Percentiles rank a stretch among this genome's conserved stretches.
Evolutionary conservation across 1,284 basidiomycete genomes (phyloP).

Genomic region (Amylostereum chailletii): DNA sequence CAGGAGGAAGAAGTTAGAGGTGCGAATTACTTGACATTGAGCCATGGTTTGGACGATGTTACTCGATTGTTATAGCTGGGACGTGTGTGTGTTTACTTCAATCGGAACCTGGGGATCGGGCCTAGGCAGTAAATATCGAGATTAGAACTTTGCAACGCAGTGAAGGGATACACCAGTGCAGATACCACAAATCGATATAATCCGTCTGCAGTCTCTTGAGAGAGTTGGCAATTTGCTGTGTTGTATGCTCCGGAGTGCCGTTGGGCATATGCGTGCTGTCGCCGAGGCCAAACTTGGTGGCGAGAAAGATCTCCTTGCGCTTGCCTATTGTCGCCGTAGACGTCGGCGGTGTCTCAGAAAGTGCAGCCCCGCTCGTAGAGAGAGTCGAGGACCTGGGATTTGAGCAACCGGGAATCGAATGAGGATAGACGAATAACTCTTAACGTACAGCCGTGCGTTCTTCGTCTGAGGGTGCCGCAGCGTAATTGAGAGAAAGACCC

Average conservation of each 20-base stretch:
- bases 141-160: not conserved
- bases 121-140: conserved; percentile 15
- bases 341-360: conserved; percentile 34
- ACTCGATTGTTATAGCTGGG: no score
- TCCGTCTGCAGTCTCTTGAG: conserved; percentile 34
- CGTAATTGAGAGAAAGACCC: conserved; percentile 28
- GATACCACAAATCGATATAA: conserved; percentile 38
- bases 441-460: conserved; percentile 31
- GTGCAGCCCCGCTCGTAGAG: conserved; percentile 28
- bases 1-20: not conserved
- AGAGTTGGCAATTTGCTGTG: conserved; percentile 25
- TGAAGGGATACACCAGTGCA: conserved; percentile 23
- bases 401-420: not conserved
- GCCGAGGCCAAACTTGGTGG: conserved; percentile 41
- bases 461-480: conserved; percentile 25
- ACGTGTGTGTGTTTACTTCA: conserved; percentile 32
- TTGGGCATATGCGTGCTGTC: conserved; percentile 13
- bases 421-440: not conserved
- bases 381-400: conserved; percentile 24
- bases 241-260: conserved; percentile 27
- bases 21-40: conserved; percentile 26
- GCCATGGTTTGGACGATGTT: conserved; percentile 19
- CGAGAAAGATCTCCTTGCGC: conserved; percentile 31
- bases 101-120: conserved; percentile 36
- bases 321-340: conserved; percentile 27